phyloP scores from a whole-genome alignment of 208 protist species.

The Porcisia deanei region DNA sequence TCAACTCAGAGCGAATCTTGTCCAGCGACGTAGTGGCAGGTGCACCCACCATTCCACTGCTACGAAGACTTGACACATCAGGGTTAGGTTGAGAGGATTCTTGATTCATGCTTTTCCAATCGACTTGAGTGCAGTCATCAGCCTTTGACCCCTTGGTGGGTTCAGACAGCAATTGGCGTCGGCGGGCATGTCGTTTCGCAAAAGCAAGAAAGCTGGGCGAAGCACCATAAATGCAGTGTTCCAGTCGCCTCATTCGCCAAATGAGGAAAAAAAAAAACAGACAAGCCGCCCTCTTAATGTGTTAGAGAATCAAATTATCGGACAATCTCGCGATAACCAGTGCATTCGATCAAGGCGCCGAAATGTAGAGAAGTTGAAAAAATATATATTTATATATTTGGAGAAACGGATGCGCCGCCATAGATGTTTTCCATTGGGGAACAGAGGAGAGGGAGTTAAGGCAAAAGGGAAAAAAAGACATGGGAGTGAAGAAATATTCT shows the following conservation, averaged over 20 bases:
- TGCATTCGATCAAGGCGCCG: neutral
- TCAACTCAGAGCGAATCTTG: slow-evolving; percentile 57
- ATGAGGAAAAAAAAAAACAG: neutral
- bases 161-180: slow-evolving; percentile 9
- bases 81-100: neutral
- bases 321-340: neutral
- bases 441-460: neutral
- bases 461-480: neutral
- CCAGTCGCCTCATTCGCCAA: slow-evolving; percentile 7
- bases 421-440: neutral
- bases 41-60: slow-evolving; percentile 43
- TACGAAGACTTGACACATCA: slow-evolving; percentile 21
- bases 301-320: neutral
- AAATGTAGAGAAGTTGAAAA: neutral
- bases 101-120: neutral
- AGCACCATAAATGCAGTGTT: neutral
- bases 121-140: neutral
- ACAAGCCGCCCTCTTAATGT: neutral
- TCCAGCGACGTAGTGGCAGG: slow-evolving; percentile 59
- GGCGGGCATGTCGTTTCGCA: slow-evolving; percentile 22
- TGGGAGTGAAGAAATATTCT: neutral
- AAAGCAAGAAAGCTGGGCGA: neutral
- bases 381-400: neutral
- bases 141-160: neutral
- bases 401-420: neutral